These are phyloP conservation scores for Schrenkiella parvula DNA, from an alignment of 345 rosid species.

Conservation along the genomic window DNA sequence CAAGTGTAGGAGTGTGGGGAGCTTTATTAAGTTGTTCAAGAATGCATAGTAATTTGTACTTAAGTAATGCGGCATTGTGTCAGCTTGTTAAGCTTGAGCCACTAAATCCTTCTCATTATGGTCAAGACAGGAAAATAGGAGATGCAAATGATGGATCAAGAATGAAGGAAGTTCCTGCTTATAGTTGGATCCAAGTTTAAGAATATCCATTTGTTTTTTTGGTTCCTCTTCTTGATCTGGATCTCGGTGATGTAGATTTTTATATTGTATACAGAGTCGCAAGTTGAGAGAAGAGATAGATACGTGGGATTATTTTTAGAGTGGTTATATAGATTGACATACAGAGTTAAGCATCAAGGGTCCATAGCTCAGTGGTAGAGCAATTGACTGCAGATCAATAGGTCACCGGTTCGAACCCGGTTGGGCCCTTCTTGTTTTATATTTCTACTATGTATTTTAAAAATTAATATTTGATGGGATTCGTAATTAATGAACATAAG, in stretches of 20 bases:
- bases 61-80: constrained; percentile 46
- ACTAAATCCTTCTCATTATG: constrained; percentile 45
- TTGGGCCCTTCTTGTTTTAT: constrained; percentile 31
- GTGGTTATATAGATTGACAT: background rate
- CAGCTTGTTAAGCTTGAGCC: constrained; percentile 54
- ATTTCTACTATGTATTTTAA: background rate
- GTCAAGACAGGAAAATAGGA: constrained; percentile 39
- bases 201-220: background rate
- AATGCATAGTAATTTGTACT: constrained; percentile 47
- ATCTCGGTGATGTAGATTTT: background rate
- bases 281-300: too few relatives aligned
- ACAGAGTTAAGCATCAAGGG: constrained; percentile 5
- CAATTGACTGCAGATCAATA: constrained; percentile 88
- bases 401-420: constrained; percentile 65
- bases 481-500: background rate
- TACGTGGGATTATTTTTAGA: background rate
- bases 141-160: constrained; percentile 39
- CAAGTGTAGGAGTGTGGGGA: constrained; percentile 66
- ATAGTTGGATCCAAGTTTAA: constrained; percentile 48
- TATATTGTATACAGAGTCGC: background rate
- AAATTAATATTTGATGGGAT: background rate
- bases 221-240: background rate
- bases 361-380: constrained; percentile 93
- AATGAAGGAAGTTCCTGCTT: constrained; percentile 42
- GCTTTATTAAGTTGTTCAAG: constrained; percentile 49